Base-by-base conservation (phyloP, 805 yeast genomes). In the Allodekkera sacchari region DNA sequence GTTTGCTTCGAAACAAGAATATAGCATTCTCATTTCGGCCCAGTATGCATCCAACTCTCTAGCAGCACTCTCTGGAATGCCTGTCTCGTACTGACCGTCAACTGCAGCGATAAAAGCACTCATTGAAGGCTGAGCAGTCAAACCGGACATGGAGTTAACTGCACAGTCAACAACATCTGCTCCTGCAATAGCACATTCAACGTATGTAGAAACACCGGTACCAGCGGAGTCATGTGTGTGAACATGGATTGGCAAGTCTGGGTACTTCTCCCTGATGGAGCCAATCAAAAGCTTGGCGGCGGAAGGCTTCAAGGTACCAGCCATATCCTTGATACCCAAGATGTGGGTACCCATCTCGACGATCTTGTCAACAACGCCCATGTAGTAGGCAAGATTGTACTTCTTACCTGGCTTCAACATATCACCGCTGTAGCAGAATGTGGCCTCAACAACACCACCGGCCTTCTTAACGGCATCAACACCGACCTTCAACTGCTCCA, bases 211-310 rank as follows among this genome's bases (percentile, higher is more conserved):
- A 44, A 92, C 96, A 63, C 95, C 99, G 35, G 98, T 92, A 66
- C 98, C 99, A 22, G 99, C 98, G 42, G 97, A 88, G 64, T 92
- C 99, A 63, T 92, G 99, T 22, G 97, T 88, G 64, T 92, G 99
- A 27, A 92, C 96, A 57, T 92, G 99, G 55, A 92, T 92, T 47
- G 97, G 96, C 55, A 92, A 69, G 52, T 84, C 76, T 36, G 99
- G 98, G 63, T 83, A 84, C 61, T 73, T 78, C 39, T 71, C 74
- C 64, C 98, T 77, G 48, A 92, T 75, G 18, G 83, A 65, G 38
- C 88, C 75, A 47, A 92, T 73, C 55, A 92, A 75, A 33, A 78
- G 45, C 30, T 69, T 74, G 27, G 98, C 98, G 39, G 98, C 98
- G 38, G 74, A 66, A 39, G 99, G 98, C 63, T 89, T 88, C 66